Evolutionary conservation across 495 filamentous ascomycete species (phyloP).

Genomic region (Tetracladium setigerum): DNA sequence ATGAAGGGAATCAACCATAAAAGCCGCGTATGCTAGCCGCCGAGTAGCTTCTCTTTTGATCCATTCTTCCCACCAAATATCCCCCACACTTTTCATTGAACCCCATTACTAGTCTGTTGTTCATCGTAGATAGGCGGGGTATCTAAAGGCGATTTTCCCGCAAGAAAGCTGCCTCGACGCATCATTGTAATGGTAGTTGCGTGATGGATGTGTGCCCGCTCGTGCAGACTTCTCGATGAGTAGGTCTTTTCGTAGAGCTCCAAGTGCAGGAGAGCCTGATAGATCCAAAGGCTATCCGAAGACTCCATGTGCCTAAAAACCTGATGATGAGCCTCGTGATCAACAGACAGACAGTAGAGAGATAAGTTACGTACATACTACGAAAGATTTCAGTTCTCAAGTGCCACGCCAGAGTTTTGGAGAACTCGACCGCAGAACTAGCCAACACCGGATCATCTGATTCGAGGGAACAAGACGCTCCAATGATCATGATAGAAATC

Average conservation of each 20-base stretch:
- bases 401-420: conserved; percentile 80
- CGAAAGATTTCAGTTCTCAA: no score
- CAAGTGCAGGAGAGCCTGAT: conserved; percentile 82
- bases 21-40: conserved; percentile 87
- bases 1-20: conserved; percentile 92
- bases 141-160: conserved; percentile 81
- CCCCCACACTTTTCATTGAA: conserved; percentile 54
- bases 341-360: conserved; percentile 82
- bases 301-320: conserved; percentile 82
- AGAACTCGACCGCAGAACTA: conserved; percentile 64
- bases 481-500: conserved; percentile 85
- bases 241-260: conserved; percentile 98
- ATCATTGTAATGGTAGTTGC: conserved; percentile 93
- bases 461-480: conserved; percentile 80
- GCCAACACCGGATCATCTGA: conserved; percentile 65
- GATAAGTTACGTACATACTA: no score
- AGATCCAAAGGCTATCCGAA: conserved; percentile 95
- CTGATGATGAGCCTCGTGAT: conserved; percentile 76
- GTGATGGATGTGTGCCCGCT: conserved; percentile 94
- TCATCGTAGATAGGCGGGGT: conserved; percentile 77
- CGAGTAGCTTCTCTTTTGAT: conserved; percentile 89
- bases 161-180: conserved; percentile 85
- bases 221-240: conserved; percentile 81
- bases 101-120: conserved; percentile 52
- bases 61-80: conserved; percentile 96